Base-by-base conservation (phyloP, 106 monocot genomes). In the Ottelia alismoides region DNA sequence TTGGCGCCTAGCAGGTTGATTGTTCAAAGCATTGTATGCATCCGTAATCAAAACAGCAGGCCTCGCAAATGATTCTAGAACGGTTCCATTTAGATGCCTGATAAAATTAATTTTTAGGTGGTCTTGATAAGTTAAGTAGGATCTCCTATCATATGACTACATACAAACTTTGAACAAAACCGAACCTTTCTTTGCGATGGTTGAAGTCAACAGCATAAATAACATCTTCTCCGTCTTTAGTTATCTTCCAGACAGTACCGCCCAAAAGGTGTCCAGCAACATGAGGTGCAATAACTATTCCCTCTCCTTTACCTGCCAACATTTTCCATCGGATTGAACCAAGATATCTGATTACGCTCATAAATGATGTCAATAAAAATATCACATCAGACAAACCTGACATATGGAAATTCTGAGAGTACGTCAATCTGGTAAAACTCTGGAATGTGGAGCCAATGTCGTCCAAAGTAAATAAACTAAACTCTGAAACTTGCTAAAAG, bases 141-240 rank as follows among this genome's bases (percentile, higher is more conserved):
- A 43, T 43, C 10, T 43, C 10, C 7, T 3, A 12, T 12, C 10
- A 10, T 49, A 10, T 49, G 19, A 17, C 3, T 11, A 20, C 20
- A n/a, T 17, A 49, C 48, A 11, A 20, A n/a, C n/a, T n/a, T n/a
- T n/a, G n/a, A n/a, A n/a, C n/a, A n/a, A n/a, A n/a, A n/a, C n/a
- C n/a, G n/a, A 63, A 93, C 94, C 85, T 67, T 56, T 98, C 96
- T 77, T 89, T 98, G 4, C 96, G 88, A 69, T 98, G 96, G 68
- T 98, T 98, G 65, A 85, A 89, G 59, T 98, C 96, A 56, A 98
- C 96, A 71, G 89, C 96, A 79, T 98, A 98, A 31, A 98, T 65
- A n/a, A 98, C 85, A 72, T 98, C 96, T 62, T 98, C 96, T 47
- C 96, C 96, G 70, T 98, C 96, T 70, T 98, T 98, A 58, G 96